These are phyloP conservation scores for Jasminum sambac DNA, from an alignment of 257 asterid genomes.

Conservation along the genomic window DNA sequence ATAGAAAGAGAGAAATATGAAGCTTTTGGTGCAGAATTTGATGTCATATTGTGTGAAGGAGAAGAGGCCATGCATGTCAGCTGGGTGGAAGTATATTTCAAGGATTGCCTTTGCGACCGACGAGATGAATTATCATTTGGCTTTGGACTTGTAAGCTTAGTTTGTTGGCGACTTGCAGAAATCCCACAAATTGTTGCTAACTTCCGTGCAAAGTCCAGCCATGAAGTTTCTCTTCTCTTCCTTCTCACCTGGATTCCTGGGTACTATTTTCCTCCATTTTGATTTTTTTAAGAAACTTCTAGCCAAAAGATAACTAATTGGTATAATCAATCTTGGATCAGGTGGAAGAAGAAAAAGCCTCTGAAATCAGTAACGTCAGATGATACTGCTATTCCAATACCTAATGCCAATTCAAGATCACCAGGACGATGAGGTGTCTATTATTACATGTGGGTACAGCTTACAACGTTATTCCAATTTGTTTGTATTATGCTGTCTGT, in stretches of 20 bases:
- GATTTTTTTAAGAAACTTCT: too few species aligned
- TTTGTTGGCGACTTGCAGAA: conserved; percentile 89
- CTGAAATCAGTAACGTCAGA: conserved; percentile 33
- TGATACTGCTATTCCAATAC: conserved; percentile 67
- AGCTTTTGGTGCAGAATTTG: conserved; percentile 31
- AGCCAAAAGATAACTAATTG: background rate
- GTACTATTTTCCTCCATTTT: background rate
- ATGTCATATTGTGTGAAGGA: conserved; percentile 52
- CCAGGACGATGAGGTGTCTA: conserved; percentile 44
- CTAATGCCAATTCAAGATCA: conserved; percentile 35
- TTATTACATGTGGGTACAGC: conserved; percentile 59
- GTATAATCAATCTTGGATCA: conserved; percentile 20
- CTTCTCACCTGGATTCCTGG: conserved; percentile 86
- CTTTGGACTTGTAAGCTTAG: conserved; percentile 69
- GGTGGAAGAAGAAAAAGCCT: conserved; percentile 71
- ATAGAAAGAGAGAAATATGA: conserved; percentile 35
- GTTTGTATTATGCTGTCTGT: background rate
- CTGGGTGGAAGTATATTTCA: conserved; percentile 67
- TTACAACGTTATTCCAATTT: background rate
- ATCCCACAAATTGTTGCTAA: conserved; percentile 90
- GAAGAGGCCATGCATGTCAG: conserved; percentile 53
- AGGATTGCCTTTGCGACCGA: conserved; percentile 73
- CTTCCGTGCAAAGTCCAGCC: conserved; percentile 75
- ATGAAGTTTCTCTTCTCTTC: conserved; percentile 75
- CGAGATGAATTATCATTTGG: conserved; percentile 67